Percentiles rank a stretch among this genome's conserved stretches.
phyloP scores from a whole-genome alignment of 202 grass and related monocot genomes.

The Zoysia matrella region DNA sequence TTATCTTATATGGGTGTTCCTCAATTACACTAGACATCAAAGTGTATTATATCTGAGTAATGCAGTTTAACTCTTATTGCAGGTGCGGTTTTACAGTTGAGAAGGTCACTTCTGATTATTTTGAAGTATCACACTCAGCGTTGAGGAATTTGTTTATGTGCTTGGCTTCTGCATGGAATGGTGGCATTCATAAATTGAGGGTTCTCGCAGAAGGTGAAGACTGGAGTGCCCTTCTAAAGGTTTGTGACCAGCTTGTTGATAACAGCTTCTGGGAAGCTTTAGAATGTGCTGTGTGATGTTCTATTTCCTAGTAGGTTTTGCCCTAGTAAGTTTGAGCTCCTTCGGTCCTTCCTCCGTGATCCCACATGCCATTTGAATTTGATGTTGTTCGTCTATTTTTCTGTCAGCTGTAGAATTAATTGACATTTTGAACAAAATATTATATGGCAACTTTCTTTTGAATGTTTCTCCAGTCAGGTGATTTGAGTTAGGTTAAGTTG shows the following conservation, averaged over 20 bases:
- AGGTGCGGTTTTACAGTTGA: slow-evolving; percentile 79
- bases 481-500: slow-evolving; percentile 17
- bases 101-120: slow-evolving; percentile 75
- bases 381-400: slow-evolving; percentile 16
- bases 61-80: slow-evolving; percentile 41
- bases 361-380: slow-evolving; percentile 35
- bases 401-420: slow-evolving; percentile 25
- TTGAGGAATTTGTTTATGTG: slow-evolving; percentile 49
- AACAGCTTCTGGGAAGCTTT: not conserved
- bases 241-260: slow-evolving; percentile 44
- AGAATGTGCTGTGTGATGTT: not conserved
- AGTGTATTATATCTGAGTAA: slow-evolving; percentile 28
- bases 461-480: slow-evolving; percentile 10
- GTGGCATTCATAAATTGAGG: slow-evolving; percentile 66
- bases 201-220: slow-evolving; percentile 75
- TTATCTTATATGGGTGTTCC: slow-evolving; percentile 25
- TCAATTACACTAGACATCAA: not conserved
- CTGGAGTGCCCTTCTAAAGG: slow-evolving; percentile 80
- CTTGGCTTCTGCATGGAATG: slow-evolving; percentile 76
- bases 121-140: slow-evolving; percentile 64
- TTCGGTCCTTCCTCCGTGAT: not conserved
- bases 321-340: slow-evolving; percentile 9
- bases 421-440: slow-evolving; percentile 9
- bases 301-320: slow-evolving; percentile 11
- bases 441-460: not conserved